phyloP scores from a whole-genome alignment of 2,329 filamentous ascomycete species.

The Penicillium sp. region DNA sequence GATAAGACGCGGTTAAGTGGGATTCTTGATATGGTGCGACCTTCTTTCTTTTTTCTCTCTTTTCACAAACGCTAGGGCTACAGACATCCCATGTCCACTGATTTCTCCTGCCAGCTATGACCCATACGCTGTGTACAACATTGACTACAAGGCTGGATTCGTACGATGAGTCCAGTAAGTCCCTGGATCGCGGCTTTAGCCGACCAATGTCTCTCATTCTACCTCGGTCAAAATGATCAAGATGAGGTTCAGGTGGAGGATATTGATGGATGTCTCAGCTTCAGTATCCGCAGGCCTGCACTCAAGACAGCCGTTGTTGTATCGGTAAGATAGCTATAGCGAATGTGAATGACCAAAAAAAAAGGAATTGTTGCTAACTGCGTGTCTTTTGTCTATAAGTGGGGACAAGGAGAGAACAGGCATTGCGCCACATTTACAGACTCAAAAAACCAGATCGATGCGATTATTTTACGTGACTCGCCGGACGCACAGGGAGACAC shows the following conservation, averaged over 20 bases:
- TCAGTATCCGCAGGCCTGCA: slow-evolving; percentile 16
- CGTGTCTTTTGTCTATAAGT: slow-evolving; percentile 20
- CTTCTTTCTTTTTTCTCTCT: background rate
- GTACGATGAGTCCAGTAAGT: slow-evolving; percentile 23
- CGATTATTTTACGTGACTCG: slow-evolving; percentile 28
- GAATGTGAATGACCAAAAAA: background rate
- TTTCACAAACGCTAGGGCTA: background rate
- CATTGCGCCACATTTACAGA: slow-evolving; percentile 34
- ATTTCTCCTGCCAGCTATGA: background rate
- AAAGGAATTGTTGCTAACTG: background rate
- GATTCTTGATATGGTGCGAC: background rate
- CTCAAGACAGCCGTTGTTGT: slow-evolving; percentile 24
- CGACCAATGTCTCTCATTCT: slow-evolving; percentile 23
- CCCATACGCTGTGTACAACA: background rate
- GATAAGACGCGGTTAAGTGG: slow-evolving; percentile 6
- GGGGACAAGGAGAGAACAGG: slow-evolving; percentile 19
- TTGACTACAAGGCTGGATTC: slow-evolving; percentile 9
- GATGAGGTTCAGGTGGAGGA: slow-evolving; percentile 25
- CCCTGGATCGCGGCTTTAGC: slow-evolving; percentile 27
- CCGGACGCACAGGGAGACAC: slow-evolving; percentile 21
- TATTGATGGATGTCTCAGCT: slow-evolving; percentile 36
- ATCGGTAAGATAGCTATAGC: background rate
- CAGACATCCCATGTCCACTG: background rate
- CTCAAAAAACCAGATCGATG: slow-evolving; percentile 33
- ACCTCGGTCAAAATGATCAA: slow-evolving; percentile 11